phyloP scores from a whole-genome alignment of 257 asterid genomes.

The Capsicum baccatum region DNA sequence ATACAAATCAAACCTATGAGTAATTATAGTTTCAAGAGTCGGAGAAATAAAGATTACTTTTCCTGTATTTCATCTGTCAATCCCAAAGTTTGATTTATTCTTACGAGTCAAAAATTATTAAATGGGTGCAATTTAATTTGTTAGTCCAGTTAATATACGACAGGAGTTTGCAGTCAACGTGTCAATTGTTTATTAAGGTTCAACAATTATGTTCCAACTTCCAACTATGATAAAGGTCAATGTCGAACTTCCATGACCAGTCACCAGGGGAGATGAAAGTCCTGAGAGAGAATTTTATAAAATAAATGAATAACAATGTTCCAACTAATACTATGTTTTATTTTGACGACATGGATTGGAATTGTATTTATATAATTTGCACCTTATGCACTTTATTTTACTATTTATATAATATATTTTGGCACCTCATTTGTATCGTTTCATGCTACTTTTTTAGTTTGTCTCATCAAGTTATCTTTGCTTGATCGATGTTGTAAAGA shows the following conservation, averaged over 20 bases:
- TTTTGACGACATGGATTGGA: background rate
- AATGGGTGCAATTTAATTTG: background rate
- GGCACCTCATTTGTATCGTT: background rate
- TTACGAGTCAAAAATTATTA: background rate
- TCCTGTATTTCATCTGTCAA: background rate
- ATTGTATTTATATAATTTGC: background rate
- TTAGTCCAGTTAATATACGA: background rate
- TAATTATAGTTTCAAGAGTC: conserved; percentile 2
- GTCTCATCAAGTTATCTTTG: background rate
- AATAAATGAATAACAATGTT: no score
- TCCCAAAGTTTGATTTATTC: background rate
- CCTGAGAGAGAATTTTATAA: no score
- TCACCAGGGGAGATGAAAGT: no score
- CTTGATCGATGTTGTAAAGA: background rate
- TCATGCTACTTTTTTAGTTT: background rate
- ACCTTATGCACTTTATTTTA: background rate
- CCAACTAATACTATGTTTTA: background rate
- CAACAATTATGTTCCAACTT: background rate
- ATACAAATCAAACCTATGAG: background rate
- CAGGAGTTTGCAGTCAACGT: background rate
- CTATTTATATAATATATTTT: background rate
- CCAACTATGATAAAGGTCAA: no score
- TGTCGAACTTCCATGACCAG: no score
- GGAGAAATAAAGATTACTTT: background rate
- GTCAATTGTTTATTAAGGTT: background rate